Percentiles rank a stretch among this genome's conserved stretches.
Evolutionary conservation across 1,284 basidiomycete genomes (phyloP).

Genomic region (Chalciporus sp.): DNA sequence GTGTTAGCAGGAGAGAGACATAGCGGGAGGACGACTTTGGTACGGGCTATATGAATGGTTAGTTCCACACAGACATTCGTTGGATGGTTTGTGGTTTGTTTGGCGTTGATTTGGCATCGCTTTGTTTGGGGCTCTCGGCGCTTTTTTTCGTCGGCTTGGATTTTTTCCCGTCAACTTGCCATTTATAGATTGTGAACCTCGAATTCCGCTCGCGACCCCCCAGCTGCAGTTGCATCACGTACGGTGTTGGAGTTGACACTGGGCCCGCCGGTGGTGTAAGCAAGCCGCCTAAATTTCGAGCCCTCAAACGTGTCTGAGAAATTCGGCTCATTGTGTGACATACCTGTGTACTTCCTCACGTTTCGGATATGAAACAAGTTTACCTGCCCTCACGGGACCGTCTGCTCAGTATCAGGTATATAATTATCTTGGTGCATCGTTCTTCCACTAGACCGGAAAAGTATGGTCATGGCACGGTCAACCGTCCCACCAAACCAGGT

Average conservation of each 20-base stretch:
- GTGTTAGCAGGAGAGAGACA: conserved; percentile 17
- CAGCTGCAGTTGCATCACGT: background rate
- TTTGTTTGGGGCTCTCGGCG: background rate
- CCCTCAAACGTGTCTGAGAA: conserved; percentile 21
- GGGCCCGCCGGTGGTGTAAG: no score
- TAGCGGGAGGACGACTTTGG: background rate
- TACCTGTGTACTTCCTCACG: conserved; percentile 6
- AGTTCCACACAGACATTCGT: background rate
- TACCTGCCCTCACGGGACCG: background rate
- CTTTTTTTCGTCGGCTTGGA: no score
- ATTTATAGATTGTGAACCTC: background rate
- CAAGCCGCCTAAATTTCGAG: background rate
- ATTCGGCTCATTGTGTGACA: conserved; percentile 6
- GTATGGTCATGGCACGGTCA: no score
- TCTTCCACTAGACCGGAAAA: no score
- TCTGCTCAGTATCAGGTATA: no score
- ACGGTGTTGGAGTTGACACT: no score
- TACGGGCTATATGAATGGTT: conserved; percentile 7
- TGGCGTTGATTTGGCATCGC: conserved; percentile 13
- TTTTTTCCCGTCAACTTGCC: conserved; percentile 3
- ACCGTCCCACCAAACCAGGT: no score
- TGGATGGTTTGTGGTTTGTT: conserved; percentile 7
- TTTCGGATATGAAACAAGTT: conserved; percentile 14
- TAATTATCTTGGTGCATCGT: no score
- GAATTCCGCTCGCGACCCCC: background rate